phyloP scores from a whole-genome alignment of 257 asterid genomes.

The Capsicum chinense region DNA sequence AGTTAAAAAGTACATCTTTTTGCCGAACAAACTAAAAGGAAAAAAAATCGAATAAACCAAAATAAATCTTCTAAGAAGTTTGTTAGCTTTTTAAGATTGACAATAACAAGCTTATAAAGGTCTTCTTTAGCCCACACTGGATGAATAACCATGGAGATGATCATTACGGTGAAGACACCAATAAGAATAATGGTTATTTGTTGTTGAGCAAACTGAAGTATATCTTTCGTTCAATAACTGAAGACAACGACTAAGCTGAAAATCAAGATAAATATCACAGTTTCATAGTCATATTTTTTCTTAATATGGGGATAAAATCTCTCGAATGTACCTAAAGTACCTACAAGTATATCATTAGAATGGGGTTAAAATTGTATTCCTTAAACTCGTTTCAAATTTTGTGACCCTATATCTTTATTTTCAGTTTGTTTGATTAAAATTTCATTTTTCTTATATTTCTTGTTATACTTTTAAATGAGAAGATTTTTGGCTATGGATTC shows the following conservation, averaged over 20 bases:
- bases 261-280: constrained; percentile 65
- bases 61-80: constrained; percentile 56
- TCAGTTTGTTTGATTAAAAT: not conserved
- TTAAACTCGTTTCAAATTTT: too few relatives aligned
- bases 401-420: too few relatives aligned
- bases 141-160: constrained; percentile 27
- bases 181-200: constrained; percentile 62
- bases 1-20: too few relatives aligned
- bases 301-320: constrained; percentile 65
- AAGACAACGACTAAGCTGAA: constrained; percentile 70
- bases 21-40: too few relatives aligned
- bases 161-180: constrained; percentile 61
- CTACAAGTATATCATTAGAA: constrained; percentile 41
- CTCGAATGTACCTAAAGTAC: constrained; percentile 52
- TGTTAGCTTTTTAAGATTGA: constrained; percentile 61
- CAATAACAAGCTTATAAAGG: constrained; percentile 52
- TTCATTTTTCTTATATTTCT: not conserved
- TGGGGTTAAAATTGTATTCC: not conserved
- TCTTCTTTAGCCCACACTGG: constrained; percentile 95
- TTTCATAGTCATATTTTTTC: constrained; percentile 72
- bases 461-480: not conserved
- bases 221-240: constrained; percentile 53
- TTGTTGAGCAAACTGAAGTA: constrained; percentile 56
- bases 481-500: not conserved
- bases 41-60: not conserved